phyloP scores from a whole-genome alignment of 768 basidiomycete species.

The Termitomyces sp. region DNA sequence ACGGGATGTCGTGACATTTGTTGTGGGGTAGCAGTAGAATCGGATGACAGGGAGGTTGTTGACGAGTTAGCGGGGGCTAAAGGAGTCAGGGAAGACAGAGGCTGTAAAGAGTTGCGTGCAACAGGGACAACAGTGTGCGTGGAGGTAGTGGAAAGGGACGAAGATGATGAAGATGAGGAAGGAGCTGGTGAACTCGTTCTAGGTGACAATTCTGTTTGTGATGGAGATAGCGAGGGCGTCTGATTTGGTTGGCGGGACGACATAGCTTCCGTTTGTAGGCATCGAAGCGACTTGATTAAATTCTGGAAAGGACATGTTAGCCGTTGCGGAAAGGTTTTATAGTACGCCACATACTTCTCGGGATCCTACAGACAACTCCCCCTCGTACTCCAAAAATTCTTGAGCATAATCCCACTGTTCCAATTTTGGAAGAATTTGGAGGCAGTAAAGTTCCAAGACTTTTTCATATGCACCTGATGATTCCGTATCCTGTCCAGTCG shows the following conservation, averaged over 20 bases:
- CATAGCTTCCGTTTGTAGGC: slow-evolving; percentile 32
- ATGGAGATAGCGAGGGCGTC: slow-evolving; percentile 16
- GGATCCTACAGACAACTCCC: slow-evolving; percentile 44
- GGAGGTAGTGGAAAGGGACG: slow-evolving; percentile 66
- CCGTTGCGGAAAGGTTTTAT: slow-evolving; percentile 1
- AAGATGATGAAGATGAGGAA: slow-evolving; percentile 58
- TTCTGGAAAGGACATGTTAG: slow-evolving; percentile 21
- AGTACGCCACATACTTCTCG: slow-evolving; percentile 42
- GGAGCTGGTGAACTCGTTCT: slow-evolving; percentile 43
- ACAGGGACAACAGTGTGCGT: slow-evolving; percentile 67
- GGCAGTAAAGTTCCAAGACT: slow-evolving; percentile 69
- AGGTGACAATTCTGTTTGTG: slow-evolving; percentile 23
- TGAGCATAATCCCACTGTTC: slow-evolving; percentile 77
- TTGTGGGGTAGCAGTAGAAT: slow-evolving; percentile 29
- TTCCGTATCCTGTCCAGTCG: slow-evolving; percentile 12
- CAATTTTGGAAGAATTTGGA: slow-evolving; percentile 66
- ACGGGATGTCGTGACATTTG: slow-evolving; percentile 13
- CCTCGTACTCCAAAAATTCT: slow-evolving; percentile 72
- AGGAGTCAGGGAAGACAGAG: slow-evolving; percentile 19
- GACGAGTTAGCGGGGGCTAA: slow-evolving; percentile 26
- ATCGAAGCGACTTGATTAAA: slow-evolving; percentile 33
- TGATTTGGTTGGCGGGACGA: slow-evolving; percentile 23
- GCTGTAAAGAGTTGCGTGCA: slow-evolving; percentile 19
- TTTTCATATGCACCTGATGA: slow-evolving; percentile 57
- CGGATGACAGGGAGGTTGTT: slow-evolving; percentile 31